Percentiles rank a stretch among this genome's conserved stretches.
phyloP scores from a whole-genome alignment of 2,329 filamentous ascomycete species.

The Claviceps sp. region DNA sequence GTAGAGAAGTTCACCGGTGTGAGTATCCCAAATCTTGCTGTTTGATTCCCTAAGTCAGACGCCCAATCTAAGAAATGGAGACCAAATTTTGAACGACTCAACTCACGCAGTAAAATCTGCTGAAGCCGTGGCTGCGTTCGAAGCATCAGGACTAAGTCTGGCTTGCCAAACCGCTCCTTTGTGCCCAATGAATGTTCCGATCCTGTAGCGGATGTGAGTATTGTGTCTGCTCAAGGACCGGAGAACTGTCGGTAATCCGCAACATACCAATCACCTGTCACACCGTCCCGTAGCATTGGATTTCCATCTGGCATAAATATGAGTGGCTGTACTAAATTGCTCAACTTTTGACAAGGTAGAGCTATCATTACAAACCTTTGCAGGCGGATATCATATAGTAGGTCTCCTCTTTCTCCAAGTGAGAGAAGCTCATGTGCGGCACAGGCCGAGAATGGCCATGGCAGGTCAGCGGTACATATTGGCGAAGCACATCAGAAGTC shows the following conservation, averaged over 20 bases:
- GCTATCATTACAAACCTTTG: constrained; percentile 46
- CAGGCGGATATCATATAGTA: constrained; percentile 92
- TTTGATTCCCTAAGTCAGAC: background rate
- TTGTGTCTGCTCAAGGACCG: background rate
- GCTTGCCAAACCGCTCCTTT: constrained; percentile 98
- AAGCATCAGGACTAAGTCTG: constrained; percentile 75
- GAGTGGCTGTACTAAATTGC: constrained; percentile 10
- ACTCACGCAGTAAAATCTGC: constrained; percentile 88
- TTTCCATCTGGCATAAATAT: constrained; percentile 60
- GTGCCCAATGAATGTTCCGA: constrained; percentile 94
- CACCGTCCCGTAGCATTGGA: constrained; percentile 91
- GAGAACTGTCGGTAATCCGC: background rate
- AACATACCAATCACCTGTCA: constrained; percentile 79
- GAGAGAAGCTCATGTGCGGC: constrained; percentile 81
- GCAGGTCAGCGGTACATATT: constrained; percentile 80
- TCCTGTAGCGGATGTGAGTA: constrained; percentile 44
- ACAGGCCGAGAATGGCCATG: constrained; percentile 90
- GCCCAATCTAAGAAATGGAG: background rate
- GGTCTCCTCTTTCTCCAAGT: constrained; percentile 64
- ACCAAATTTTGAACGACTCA: constrained; percentile 6
- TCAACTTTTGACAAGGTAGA: constrained; percentile 1
- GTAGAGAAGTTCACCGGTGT: constrained; percentile 78
- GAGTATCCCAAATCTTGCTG: constrained; percentile 94
- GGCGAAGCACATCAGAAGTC: constrained; percentile 27
- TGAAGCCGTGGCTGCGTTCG: constrained; percentile 80